Base-by-base conservation (phyloP, 2,329 filamentous ascomycete genomes). In the Bipolaris cookei region DNA sequence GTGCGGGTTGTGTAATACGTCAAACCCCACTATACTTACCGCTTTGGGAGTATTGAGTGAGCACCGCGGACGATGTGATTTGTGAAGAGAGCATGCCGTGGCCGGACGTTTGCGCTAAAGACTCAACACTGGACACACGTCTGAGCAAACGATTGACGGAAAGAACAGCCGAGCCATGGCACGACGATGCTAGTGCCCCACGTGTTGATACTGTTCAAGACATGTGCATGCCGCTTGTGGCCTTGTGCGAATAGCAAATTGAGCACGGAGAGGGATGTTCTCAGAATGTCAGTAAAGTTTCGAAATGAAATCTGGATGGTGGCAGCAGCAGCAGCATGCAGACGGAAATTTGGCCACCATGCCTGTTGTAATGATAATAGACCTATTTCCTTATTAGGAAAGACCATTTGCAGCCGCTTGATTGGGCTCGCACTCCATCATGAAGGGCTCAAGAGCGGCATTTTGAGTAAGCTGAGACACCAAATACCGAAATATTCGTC, bases 51-150 rank as follows among this genome's bases (percentile, higher is more conserved):
- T 25, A 25, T 54, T 10, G 35, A 46, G 34, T 35, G 21, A 54
- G 42, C 39, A 52, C 45, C 45, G 50, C 51, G 46, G 45, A 60
- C 42, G 38, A 39, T 57, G 25, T 58, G 25, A 58, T 58, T 54
- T 50, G 44, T 39, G 58, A 46, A 18, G 20, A 49, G 13, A 16
- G 23, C 28, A 38, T 16, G 41, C 45, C 20, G 49, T 54, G 50
- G 20, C 23, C 44, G 25, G 44, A 32, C 37, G 41, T 20, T 37
- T 41, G 41, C 35, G 39, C 51, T 44, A 57, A 44, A 46, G 34
- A 37, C 6, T 42, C n/a, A 28, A 38, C 21, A 23, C 38, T 37
- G 37, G 43, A 57, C 28, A 41, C 39, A 53, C 41, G 25, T 54
- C 28, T 43, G 20, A 41, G 30, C 30, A 60, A 50, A 37, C 49